A percentile compares a stretch with the other conserved stretches of the same genome.
phyloP scores from a whole-genome alignment of 2,329 filamentous ascomycete species.

The Elsinoe batatas region DNA sequence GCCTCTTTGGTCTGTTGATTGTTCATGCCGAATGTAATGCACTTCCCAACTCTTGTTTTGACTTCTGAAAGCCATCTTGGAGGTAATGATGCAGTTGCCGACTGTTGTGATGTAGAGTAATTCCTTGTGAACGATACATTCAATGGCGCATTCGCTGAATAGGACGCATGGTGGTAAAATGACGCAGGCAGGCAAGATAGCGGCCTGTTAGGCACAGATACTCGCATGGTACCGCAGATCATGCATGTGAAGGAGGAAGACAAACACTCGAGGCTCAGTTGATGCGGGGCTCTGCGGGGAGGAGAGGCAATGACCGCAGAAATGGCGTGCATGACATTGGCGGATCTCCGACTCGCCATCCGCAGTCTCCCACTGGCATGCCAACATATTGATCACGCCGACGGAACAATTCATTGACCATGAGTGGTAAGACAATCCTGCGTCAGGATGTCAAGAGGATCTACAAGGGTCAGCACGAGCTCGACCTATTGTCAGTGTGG shows the following conservation, averaged over 20 bases:
- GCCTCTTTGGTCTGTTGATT: slow-evolving; percentile 48
- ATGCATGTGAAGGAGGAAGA: not conserved
- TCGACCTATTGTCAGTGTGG: not conserved
- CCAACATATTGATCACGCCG: no score
- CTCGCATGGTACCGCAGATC: not conserved
- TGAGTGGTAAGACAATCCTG: slow-evolving; percentile 38
- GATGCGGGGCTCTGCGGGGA: not conserved
- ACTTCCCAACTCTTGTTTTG: slow-evolving; percentile 59
- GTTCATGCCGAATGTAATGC: slow-evolving; percentile 63
- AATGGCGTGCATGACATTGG: slow-evolving; percentile 5
- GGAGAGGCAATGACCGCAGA: not conserved
- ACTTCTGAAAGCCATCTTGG: slow-evolving; percentile 62
- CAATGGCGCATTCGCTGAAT: not conserved
- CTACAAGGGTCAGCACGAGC: slow-evolving; percentile 62
- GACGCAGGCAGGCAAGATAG: not conserved
- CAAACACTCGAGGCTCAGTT: not conserved
- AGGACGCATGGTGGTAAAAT: not conserved
- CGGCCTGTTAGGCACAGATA: not conserved
- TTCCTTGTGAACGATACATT: not conserved
- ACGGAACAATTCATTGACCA: slow-evolving; percentile 26
- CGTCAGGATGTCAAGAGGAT: slow-evolving; percentile 71
- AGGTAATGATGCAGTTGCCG: slow-evolving; percentile 28
- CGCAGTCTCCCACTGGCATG: no score
- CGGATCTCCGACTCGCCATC: not conserved
- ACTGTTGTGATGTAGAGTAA: slow-evolving; percentile 12